These are phyloP conservation scores for Micractinium sp. DNA, from an alignment of 139 green algal genomes.

Conservation along the genomic window DNA sequence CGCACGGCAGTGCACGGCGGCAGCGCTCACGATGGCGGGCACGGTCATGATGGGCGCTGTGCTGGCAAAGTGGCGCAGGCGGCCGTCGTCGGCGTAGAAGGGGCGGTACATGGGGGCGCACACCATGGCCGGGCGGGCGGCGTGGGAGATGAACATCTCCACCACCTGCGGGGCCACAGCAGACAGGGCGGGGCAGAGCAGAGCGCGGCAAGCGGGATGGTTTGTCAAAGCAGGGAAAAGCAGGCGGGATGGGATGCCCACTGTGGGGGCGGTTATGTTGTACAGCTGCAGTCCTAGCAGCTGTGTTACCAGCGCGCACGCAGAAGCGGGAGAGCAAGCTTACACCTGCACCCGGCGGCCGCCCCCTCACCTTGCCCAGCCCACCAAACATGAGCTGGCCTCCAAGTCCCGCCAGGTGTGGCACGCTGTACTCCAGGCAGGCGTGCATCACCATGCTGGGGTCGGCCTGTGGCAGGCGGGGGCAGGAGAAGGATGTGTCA, in stretches of 20 bases:
- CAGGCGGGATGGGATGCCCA: too few relatives aligned
- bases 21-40: background rate
- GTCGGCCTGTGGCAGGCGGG: background rate
- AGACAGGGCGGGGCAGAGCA: background rate
- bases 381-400: conserved; percentile 51
- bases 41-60: background rate
- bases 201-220: too few relatives aligned
- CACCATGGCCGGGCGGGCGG: conserved; percentile 43
- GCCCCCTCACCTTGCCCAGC: conserved; percentile 34
- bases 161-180: conserved; percentile 21
- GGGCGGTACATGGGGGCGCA: conserved; percentile 52
- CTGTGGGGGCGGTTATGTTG: too few relatives aligned
- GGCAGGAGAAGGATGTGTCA: background rate
- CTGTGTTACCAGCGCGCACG: too few relatives aligned
- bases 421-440: conserved; percentile 51
- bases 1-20: background rate
- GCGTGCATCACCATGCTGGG: conserved; percentile 44
- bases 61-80: background rate
- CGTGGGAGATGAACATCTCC: conserved; percentile 43
- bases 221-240: too few relatives aligned
- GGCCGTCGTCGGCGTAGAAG: conserved; percentile 37
- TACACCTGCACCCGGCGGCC: background rate
- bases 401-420: conserved; percentile 44
- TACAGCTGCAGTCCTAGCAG: too few relatives aligned
- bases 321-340: too few relatives aligned